Conservation (phyloP, 371 early-diverging fungal genomes). For the Syncephalastrum monosporum region DNA sequence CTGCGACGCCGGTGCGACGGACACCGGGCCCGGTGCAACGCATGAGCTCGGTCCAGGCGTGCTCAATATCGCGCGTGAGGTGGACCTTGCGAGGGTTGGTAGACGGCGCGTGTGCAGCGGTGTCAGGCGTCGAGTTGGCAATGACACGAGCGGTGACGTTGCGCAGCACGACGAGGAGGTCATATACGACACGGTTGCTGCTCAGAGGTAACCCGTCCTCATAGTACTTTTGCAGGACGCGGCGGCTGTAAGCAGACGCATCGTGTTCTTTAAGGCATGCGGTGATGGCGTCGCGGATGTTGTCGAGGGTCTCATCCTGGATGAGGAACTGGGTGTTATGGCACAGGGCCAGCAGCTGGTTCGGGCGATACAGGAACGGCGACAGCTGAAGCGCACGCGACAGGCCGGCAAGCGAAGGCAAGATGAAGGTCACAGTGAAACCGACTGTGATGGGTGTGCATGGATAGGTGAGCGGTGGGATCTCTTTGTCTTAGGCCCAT, state of each 20-base stretch:
- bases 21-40: slow-evolving; percentile 16
- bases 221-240: slow-evolving; percentile 48
- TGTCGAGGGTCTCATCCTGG: slow-evolving; percentile 49
- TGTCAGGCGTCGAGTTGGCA: slow-evolving; percentile 19
- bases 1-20: slow-evolving; percentile 1
- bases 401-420: slow-evolving; percentile 68
- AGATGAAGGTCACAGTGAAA: slow-evolving; percentile 57
- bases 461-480: not conserved
- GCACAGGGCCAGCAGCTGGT: slow-evolving; percentile 48
- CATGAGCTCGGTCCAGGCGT: slow-evolving; percentile 46
- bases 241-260: slow-evolving; percentile 44
- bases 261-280: slow-evolving; percentile 42
- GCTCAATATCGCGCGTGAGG: slow-evolving; percentile 36
- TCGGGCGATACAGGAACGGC: slow-evolving; percentile 48
- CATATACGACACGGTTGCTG: slow-evolving; percentile 52
- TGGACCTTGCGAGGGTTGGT: slow-evolving; percentile 16
- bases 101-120: not conserved
- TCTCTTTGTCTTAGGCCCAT: too few relatives aligned
- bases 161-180: slow-evolving; percentile 53
- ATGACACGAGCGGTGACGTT: slow-evolving; percentile 52
- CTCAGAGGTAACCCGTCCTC: slow-evolving; percentile 47
- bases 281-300: slow-evolving; percentile 53
- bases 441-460: slow-evolving; percentile 28
- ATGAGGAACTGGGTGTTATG: slow-evolving; percentile 54
- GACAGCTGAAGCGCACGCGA: slow-evolving; percentile 63